Base-by-base conservation (phyloP, 1,139 yeast genomes). In the Blastobotrys elegans region DNA sequence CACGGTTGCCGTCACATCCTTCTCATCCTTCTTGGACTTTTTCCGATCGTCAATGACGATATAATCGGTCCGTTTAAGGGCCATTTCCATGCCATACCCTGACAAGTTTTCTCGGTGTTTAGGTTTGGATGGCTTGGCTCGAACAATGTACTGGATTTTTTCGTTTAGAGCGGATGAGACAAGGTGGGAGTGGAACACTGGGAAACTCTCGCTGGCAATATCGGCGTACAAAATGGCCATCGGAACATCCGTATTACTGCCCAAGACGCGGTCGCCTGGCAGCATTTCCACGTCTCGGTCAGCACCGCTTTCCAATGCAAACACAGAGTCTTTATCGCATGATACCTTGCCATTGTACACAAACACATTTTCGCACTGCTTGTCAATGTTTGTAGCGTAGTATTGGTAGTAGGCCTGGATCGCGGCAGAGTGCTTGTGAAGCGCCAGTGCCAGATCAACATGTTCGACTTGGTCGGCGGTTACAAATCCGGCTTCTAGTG, bases 71-170 rank as follows among this genome's bases (percentile, higher is more conserved):
- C 82, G 69, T 54, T 82, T 83, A 51, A 83, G 59, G 1, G 80
- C 74, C 43, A 84, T 61, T 37, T 76, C 82, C 4, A 76, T 81
- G 1, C 89, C 94, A 62, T 79, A 87, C 0, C 94, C 95, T 8
- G 77, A 59, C 29, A 85, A 61, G 0, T 57, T 42, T 79, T 7
- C 60, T 53, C 22, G 58, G 56, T 16, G 51, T 26, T 30, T 48
- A 1, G 44, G 43, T n/a, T 39, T 40, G 2, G 64, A 46, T 0
- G 80, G 79, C 6, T 79, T 72, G 56, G 87, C 83, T 55, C 97
- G 74, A 84, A 95, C 79, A 2, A 82, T 75, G 62, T 86, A 84
- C 49, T 87, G 73, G 29, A 89, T 63, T 57, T 86, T 85, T 0
- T 87, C 94, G 1, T 69, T 63, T 7, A 50, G 60, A 0, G 95